A percentile compares a stretch with the other conserved stretches of the same genome.
Evolutionary conservation across 176 grass and related monocot species (phyloP).

Genomic region (Bolboschoenus planiculmis): DNA sequence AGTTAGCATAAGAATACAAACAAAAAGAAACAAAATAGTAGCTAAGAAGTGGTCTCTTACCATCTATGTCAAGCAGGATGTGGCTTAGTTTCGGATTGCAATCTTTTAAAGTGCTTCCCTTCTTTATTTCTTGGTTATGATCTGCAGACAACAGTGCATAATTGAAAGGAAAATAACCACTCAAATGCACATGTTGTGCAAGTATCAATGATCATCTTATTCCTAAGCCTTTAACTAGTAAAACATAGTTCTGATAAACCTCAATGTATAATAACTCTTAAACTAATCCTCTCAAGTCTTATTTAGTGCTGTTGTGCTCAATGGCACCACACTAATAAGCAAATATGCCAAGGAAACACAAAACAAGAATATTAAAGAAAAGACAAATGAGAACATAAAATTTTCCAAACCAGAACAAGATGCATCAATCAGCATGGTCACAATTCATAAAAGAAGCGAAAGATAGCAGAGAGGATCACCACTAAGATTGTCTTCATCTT

Average conservation of each 20-base stretch:
- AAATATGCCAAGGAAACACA: not conserved
- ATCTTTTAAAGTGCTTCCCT: conserved; percentile 20
- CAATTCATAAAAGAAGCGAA: not conserved
- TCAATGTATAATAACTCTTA: not conserved
- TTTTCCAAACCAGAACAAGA: not conserved
- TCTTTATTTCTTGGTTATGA: conserved; percentile 35
- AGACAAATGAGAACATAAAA: not conserved
- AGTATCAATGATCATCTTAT: not conserved
- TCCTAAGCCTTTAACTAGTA: not conserved
- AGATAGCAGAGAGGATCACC: conserved; percentile 25
- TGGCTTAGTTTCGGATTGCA: conserved; percentile 53
- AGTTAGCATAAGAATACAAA: conserved; percentile 34
- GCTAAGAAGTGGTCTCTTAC: conserved; percentile 38
- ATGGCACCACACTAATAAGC: not conserved
- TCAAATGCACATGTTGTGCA: not conserved
- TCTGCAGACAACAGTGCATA: conserved; percentile 30
- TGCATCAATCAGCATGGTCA: not conserved
- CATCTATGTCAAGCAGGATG: conserved; percentile 86
- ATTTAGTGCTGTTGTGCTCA: not conserved
- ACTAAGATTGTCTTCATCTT: conserved; percentile 27
- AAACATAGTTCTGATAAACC: not conserved
- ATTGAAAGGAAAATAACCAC: conserved; percentile 3
- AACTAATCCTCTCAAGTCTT: not conserved
- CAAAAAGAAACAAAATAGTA: conserved; percentile 22
- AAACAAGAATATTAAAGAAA: not conserved